Conservation (phyloP, 2,329 filamentous ascomycete species). For the Coniochaeta pulveracea region DNA sequence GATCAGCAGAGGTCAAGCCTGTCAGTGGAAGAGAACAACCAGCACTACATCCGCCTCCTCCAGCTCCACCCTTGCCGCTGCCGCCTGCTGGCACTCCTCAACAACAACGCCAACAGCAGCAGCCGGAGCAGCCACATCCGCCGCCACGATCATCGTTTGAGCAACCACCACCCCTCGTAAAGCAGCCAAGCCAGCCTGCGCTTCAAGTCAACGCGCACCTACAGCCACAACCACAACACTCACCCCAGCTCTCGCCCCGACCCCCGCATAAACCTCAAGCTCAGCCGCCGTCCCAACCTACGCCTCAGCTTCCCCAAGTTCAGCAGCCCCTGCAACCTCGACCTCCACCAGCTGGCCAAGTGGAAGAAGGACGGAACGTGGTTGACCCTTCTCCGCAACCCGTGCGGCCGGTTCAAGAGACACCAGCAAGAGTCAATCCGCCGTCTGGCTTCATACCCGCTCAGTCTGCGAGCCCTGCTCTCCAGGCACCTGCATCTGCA, state of each 20-base stretch:
- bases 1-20: no score
- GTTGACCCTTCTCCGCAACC: slow-evolving; percentile 2
- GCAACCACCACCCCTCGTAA: no score
- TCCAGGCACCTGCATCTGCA: background rate
- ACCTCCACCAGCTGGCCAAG: background rate
- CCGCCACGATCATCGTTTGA: no score
- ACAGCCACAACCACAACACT: background rate
- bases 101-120: background rate
- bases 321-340: background rate
- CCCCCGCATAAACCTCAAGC: slow-evolving; percentile 8
- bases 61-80: no score
- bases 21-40: no score
- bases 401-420: background rate
- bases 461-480: no score
- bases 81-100: background rate
- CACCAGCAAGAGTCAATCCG: background rate
- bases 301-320: background rate
- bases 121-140: slow-evolving; percentile 3
- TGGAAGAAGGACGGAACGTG: background rate
- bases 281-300: slow-evolving; percentile 7
- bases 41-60: no score
- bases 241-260: background rate
- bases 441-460: no score
- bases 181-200: no score
- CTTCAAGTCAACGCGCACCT: background rate